Conservation (phyloP, 2,329 filamentous ascomycete genomes). For the Xenosphaeropsis pyriputrescens region DNA sequence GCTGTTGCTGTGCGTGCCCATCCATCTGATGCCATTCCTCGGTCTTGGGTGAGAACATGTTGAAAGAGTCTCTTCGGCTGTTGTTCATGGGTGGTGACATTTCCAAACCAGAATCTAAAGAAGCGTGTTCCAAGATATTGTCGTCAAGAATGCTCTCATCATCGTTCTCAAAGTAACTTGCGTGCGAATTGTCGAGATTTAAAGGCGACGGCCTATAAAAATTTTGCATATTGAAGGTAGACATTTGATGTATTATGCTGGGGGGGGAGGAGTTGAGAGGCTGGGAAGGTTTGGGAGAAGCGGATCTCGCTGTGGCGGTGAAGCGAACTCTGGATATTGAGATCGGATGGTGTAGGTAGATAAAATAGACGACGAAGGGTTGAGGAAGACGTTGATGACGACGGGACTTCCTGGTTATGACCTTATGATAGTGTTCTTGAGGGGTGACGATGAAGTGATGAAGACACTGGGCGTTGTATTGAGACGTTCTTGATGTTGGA, state of each 20-base stretch:
- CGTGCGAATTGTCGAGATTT: conserved; percentile 17
- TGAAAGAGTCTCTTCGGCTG: conserved; percentile 49
- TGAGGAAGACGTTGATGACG: not conserved
- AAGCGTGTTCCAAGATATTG: conserved; percentile 41
- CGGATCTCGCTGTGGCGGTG: conserved; percentile 1
- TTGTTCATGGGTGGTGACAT: conserved; percentile 48
- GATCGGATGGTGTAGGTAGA: conserved; percentile 6
- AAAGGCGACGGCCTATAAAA: conserved; percentile 17
- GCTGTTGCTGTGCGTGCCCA: conserved; percentile 28
- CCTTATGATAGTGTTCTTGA: too few relatives aligned
- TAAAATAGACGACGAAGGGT: not conserved
- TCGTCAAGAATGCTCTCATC: conserved; percentile 46
- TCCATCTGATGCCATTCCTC: conserved; percentile 51
- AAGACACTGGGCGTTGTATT: too few relatives aligned
- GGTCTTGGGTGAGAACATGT: conserved; percentile 50
- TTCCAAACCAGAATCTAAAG: conserved; percentile 44
- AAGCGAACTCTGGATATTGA: conserved; percentile 3
- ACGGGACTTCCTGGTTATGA: too few relatives aligned
- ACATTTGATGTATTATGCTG: conserved; percentile 8
- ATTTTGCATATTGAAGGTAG: conserved; percentile 16
- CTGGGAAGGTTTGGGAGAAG: too few relatives aligned
- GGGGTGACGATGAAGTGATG: not conserved
- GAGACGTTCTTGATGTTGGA: too few relatives aligned
- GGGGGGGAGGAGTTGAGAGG: too few relatives aligned
- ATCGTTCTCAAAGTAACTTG: conserved; percentile 47